Evolutionary conservation across 2,329 filamentous ascomycete genomes (phyloP), one percentile per base, ranked within the genome.

Genomic region (Pseudocercospora vitis): DNA sequence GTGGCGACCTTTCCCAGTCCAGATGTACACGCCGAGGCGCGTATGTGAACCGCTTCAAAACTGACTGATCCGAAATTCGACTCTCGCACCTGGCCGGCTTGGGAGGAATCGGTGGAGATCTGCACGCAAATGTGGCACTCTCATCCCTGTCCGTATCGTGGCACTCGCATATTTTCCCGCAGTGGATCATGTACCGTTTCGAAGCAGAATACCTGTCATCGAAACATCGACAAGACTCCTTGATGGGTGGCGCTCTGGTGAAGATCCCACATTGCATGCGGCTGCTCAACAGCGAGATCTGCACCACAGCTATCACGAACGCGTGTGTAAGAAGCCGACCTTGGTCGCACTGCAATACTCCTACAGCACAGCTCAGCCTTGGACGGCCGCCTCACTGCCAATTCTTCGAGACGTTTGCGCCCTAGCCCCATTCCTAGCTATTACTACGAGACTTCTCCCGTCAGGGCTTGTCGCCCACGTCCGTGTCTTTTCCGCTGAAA

Each of bases 61-160:
- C 39, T 51, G 50, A 53, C 44, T 32, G 47, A 53, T 57, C 19
- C 48, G 18, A 48, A 50, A 47, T 29, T 23, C 39, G 23, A 33
- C 37, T 18, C n/a, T 51, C 33, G 55, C 48, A 31, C 39, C 44
- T 50, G 48, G 48, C 29, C 39, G 37, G 18, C 40, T 48, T 52
- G 48, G 40, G 50, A 52, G 37, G 50, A 46, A 55, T 31, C 31
- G 47, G 53, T 56, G 57, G 53, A 52, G 51, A 56, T 53, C 39
- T 44, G 51, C 32, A 49, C 35, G 50, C 21, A 18, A 42, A 19
- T 54, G 57, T 59, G 57, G 53, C 31, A 56, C 57, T 24, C n/a
- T 26, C 7, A 55, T 42, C 52, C 52, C 52, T 50, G 52, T 46
- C n/a, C 42, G 35, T 21, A 48, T 53, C 50, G 48, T 53, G 50